Evolutionary conservation across 306 rosid genomes (phyloP).

Genomic region (Sophora flavescens): DNA sequence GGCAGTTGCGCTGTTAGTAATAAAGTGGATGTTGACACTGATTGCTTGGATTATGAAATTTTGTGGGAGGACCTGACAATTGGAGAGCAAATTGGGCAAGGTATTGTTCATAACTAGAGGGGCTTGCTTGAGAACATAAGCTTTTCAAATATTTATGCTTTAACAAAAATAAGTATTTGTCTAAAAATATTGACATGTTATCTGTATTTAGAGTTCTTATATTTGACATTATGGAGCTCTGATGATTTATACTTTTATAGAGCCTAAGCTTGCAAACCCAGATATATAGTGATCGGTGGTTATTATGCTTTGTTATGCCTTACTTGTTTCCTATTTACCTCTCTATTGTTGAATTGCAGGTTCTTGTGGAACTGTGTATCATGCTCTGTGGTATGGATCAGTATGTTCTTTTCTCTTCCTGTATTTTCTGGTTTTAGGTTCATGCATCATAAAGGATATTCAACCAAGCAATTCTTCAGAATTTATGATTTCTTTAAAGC

Average conservation of each 20-base stretch:
- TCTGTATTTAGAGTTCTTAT: slow-evolving; percentile 16
- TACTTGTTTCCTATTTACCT: slow-evolving; percentile 38
- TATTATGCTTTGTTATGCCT: slow-evolving; percentile 38
- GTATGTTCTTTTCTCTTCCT: slow-evolving; percentile 82
- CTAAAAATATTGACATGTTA: not conserved
- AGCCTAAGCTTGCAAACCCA: slow-evolving; percentile 2
- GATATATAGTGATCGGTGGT: slow-evolving; percentile 15
- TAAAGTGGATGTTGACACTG: slow-evolving; percentile 81
- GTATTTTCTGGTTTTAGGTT: slow-evolving; percentile 45
- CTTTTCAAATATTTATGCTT: slow-evolving; percentile 23
- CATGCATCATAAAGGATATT: slow-evolving; percentile 21
- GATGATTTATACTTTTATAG: not conserved
- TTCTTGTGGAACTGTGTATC: slow-evolving; percentile 98
- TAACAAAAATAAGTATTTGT: slow-evolving; percentile 4
- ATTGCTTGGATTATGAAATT: slow-evolving; percentile 95
- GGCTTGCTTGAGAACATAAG: slow-evolving; percentile 38
- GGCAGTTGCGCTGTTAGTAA: slow-evolving; percentile 73
- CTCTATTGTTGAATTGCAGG: slow-evolving; percentile 69
- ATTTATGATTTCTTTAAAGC: not conserved
- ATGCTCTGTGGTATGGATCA: slow-evolving; percentile 99
- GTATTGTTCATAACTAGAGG: slow-evolving; percentile 53
- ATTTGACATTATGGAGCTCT: slow-evolving; percentile 25
- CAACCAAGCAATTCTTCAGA: slow-evolving; percentile 23
- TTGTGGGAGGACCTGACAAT: slow-evolving; percentile 95
- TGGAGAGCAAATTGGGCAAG: slow-evolving; percentile 98